Evolutionary conservation across 139 green algal genomes (phyloP).

Genomic region (Chlamydomonas sphaeroides): DNA sequence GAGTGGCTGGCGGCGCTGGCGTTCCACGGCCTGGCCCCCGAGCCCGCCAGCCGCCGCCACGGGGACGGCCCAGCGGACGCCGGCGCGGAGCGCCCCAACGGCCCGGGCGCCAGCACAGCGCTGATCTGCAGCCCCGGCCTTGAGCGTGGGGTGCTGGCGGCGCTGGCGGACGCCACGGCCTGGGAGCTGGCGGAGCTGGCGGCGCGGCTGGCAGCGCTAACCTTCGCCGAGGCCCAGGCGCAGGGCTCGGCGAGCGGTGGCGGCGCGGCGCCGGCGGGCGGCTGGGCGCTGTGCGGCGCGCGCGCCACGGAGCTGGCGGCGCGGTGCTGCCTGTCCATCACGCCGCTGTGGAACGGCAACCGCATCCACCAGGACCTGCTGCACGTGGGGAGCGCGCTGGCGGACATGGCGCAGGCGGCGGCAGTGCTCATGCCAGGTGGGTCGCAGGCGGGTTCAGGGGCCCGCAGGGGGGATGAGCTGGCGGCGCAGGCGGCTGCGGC

Average conservation of each 20-base stretch:
- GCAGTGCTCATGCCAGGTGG: too few relatives aligned
- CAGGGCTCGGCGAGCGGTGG: background rate
- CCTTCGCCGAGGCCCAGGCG: background rate
- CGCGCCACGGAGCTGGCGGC: slow-evolving; percentile 14
- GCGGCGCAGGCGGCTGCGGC: background rate
- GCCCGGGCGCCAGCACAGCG: background rate
- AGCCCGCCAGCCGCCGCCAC: background rate
- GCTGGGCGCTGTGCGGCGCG: too few relatives aligned
- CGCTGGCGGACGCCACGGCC: background rate
- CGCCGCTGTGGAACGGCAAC: slow-evolving; percentile 34
- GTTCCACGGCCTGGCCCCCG: background rate
- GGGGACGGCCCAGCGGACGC: background rate
- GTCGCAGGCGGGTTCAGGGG: too few relatives aligned
- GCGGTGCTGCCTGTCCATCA: background rate
- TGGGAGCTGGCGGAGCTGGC: slow-evolving; percentile 21
- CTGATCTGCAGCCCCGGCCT: background rate
- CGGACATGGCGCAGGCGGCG: background rate
- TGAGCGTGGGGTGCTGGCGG: background rate
- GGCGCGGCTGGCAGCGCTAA: slow-evolving; percentile 1
- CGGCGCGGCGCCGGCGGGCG: too few relatives aligned
- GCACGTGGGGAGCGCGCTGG: background rate
- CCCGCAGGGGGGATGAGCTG: too few relatives aligned
- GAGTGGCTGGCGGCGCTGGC: background rate
- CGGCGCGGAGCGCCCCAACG: background rate
- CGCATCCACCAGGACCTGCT: slow-evolving; percentile 15